phyloP scores from a whole-genome alignment of 2,329 filamentous ascomycete species.

The Aureobasidium sp. region DNA sequence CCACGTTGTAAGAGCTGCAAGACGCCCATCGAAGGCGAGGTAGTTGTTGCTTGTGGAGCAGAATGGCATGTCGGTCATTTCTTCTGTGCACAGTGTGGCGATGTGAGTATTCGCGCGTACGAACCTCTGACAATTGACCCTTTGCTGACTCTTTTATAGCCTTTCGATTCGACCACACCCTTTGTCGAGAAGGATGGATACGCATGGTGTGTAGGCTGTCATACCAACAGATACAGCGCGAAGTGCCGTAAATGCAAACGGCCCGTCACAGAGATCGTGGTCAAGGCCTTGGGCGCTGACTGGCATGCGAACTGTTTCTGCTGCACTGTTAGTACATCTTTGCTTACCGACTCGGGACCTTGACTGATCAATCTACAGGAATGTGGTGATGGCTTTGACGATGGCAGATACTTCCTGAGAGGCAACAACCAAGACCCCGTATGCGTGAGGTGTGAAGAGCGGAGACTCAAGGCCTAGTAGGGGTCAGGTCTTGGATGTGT shows the following conservation, averaged over 20 bases:
- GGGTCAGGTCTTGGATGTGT: background rate
- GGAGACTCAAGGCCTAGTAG: constrained; percentile 49
- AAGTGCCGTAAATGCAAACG: constrained; percentile 80
- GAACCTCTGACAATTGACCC: background rate
- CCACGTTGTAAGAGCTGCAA: constrained; percentile 93
- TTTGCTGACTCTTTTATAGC: constrained; percentile 28
- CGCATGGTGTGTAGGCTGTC: constrained; percentile 90
- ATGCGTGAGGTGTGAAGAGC: constrained; percentile 54
- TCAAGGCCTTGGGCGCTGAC: constrained; percentile 79
- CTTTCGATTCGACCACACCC: constrained; percentile 54
- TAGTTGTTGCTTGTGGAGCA: constrained; percentile 85
- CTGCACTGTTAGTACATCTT: constrained; percentile 47
- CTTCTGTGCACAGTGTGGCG: constrained; percentile 97
- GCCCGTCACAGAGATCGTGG: constrained; percentile 81
- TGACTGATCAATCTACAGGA: constrained; percentile 36
- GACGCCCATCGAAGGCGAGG: constrained; percentile 91
- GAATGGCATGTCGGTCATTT: constrained; percentile 98
- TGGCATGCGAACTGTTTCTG: constrained; percentile 93
- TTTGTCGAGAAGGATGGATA: constrained; percentile 98
- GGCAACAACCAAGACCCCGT: constrained; percentile 51
- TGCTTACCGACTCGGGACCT: background rate
- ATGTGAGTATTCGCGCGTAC: constrained; percentile 37
- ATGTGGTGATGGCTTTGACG: constrained; percentile 51
- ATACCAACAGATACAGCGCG: constrained; percentile 81
- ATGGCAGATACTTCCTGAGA: constrained; percentile 54